Base-by-base conservation (phyloP, 2,329 filamentous ascomycete species). In the Daldinia sp. region DNA sequence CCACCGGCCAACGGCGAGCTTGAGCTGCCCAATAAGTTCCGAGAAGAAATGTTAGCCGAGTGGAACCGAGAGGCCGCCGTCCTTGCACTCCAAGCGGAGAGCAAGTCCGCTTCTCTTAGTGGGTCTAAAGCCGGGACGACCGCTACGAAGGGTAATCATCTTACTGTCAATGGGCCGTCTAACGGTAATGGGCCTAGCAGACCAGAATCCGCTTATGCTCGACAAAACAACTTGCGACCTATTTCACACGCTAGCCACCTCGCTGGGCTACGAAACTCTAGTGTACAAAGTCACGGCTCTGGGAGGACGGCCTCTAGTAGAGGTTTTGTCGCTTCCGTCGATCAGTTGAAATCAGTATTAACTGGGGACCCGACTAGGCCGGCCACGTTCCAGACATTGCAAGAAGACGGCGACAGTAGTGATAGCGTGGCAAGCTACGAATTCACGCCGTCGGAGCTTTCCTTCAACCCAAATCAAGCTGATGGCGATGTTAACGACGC, bases 21-120 rank as follows among this genome's bases (percentile, higher is more conserved):
- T n/a, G 83, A 89, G 59, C 80, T 97, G 2, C 90, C 93, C 0
- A 75, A 80, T 13, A 82, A 81, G 25, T 86, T 93, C 69, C 87
- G 85, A 67, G 91, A 95, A 64, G 85, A 92, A 68, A 91, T 97
- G 85, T 79, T 93, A 59, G 81, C 85, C 17, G 86, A 91, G 48
- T 97, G 94, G 94, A 90, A 87, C 35, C 88, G 89, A 72, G 93
- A 96, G 19, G 78, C 82, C 11, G 91, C 90, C 29, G 80, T 95
- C 53, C 85, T 88, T 9, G 82, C 86, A 34, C 83, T 92, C 49
- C 87, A 90, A 61, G 87, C 91, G 57, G 85, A 83, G 50, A 88
- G 88, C 70, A 91, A 89, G 70, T 87, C 91, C 0, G 85, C 86
- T 10, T 96, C 93, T 3, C 79, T 96, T 56, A 91, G 82, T 55